Base-by-base conservation (phyloP, 2,329 filamentous ascomycete species). In the Fusarium bulbicola region DNA sequence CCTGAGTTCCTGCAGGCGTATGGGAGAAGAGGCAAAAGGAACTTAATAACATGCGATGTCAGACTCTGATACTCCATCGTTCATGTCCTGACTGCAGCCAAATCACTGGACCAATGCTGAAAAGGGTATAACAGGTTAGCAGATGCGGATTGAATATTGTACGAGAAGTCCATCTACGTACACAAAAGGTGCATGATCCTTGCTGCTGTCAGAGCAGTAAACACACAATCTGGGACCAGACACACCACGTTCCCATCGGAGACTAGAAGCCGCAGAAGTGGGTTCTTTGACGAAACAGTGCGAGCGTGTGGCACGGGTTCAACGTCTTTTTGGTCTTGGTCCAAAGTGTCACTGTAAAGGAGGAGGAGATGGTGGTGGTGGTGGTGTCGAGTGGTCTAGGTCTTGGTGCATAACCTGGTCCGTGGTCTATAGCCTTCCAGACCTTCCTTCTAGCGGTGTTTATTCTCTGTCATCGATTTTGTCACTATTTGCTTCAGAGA, bases 11-110 rank as follows among this genome's bases (percentile, higher is more conserved):
- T 47, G 60, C 28, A 53, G 56, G 39, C 47, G 40, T 63, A 59
- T 47, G 32, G 60, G 58, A 58, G 39, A 56, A 58, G n/a, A 54
- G 59, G 46, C 50, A 37, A 62, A 62, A 59, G 52, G 56, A 72
- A 66, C 59, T 68, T 59, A 59, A 74, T 39, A 74, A 72, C 67
- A 72, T 62, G 67, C 71, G 70, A 73, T 63, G 56, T 62, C 28
- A 62, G 45, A 58, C 45, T 58, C 49, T 42, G 63, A 49, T 52
- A 34, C 47, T 68, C 56, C 67, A 64, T 72, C 56, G 56, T 64
- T 68, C 66, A 66, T 63, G 63, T 65, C 54, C 49, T 74, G 62
- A 59, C 46, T 43, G 50, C 40, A 62, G 59, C 62, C 39, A 54
- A 47, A 52, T 69, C 53, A 54, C 42, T 70, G 43, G 54, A 65